These are phyloP conservation scores for Hyphodiscus sp. DNA, from an alignment of 2,329 filamentous ascomycete species.

Conservation along the genomic window DNA sequence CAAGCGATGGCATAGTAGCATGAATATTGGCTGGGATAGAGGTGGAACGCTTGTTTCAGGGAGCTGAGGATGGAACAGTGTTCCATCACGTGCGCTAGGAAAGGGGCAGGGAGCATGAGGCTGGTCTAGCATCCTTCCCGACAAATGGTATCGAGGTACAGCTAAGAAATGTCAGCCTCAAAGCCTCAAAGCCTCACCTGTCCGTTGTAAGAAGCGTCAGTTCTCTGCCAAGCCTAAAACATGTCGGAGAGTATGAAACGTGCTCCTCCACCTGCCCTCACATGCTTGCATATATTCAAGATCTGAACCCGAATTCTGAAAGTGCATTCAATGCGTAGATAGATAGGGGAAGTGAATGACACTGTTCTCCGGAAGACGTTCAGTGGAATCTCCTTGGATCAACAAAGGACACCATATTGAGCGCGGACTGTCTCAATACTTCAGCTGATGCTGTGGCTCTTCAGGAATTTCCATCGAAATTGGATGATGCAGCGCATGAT, in stretches of 20 bases:
- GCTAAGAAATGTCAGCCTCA: not conserved
- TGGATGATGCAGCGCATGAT: no score
- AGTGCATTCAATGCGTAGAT: not conserved
- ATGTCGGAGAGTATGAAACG: not conserved
- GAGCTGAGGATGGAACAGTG: not conserved
- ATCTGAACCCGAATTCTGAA: not conserved
- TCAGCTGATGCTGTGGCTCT: not conserved
- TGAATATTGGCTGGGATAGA: not conserved
- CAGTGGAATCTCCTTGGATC: no score
- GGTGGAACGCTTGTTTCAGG: not conserved
- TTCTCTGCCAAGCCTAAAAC: not conserved
- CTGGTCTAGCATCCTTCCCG: no score
- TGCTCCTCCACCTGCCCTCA: not conserved
- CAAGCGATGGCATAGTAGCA: not conserved
- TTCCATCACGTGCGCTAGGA: not conserved
- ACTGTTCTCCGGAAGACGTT: no score
- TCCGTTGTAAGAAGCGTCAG: no score
- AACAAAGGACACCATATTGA: no score
- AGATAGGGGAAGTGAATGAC: not conserved
- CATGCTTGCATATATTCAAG: not conserved
- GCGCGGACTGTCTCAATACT: conserved; percentile 9
- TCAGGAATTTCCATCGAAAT: no score
- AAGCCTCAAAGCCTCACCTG: no score
- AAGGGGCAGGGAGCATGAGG: no score
- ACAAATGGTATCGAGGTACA: no score